Conservation (phyloP, 768 basidiomycete species). For the Paxillus ammoniavirescens region DNA sequence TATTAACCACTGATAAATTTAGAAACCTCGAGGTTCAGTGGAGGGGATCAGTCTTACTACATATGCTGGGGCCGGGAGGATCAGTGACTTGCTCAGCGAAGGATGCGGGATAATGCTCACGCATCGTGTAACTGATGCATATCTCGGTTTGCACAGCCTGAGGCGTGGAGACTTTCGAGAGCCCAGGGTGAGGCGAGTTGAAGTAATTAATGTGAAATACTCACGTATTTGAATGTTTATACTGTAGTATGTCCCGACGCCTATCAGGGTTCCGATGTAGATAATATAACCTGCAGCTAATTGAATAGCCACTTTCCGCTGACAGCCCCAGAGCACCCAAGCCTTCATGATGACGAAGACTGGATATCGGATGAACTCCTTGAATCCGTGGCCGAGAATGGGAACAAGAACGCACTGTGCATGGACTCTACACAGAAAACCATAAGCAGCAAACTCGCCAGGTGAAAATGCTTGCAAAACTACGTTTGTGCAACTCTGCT, state of each 20-base stretch:
- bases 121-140: not conserved
- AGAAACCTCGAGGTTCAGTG: not conserved
- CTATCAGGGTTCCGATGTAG: not conserved
- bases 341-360: slow-evolving; percentile 8
- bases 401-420: not conserved
- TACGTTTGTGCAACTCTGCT: not conserved
- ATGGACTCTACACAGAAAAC: slow-evolving; percentile 1
- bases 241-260: not conserved
- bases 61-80: not conserved
- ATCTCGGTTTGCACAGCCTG: not conserved
- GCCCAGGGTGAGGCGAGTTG: not conserved
- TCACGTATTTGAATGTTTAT: not conserved
- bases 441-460: not conserved
- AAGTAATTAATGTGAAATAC: not conserved
- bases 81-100: not conserved
- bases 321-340: slow-evolving; percentile 11
- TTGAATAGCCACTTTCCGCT: not conserved
- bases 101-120: not conserved
- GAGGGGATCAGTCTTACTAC: not conserved
- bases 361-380: not conserved
- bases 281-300: not conserved
- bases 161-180: not conserved
- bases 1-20: not conserved
- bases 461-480: not conserved
- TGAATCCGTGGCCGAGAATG: too few species aligned